Percentiles rank a stretch among this genome's conserved stretches.
Conservation (phyloP, 495 filamentous ascomycete species). For the Chlorociboria aeruginascens region DNA sequence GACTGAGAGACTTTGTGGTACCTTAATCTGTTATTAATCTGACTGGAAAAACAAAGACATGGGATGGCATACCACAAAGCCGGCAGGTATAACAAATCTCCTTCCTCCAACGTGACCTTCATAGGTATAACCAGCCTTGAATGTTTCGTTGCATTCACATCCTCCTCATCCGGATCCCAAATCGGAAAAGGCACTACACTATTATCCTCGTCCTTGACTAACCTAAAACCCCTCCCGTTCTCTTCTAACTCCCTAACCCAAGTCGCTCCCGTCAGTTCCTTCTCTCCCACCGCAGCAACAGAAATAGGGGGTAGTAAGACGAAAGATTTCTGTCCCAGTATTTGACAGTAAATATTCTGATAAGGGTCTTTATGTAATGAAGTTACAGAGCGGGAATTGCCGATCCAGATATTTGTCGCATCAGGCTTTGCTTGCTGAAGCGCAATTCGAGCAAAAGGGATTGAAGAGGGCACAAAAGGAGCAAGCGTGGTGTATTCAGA, state of each 20-base stretch:
- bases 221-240: constrained; percentile 19
- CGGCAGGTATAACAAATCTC: constrained; percentile 73
- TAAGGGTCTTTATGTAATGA: constrained; percentile 69
- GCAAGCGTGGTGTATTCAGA: constrained; percentile 51
- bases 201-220: constrained; percentile 15
- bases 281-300: constrained; percentile 50
- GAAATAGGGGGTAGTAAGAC: constrained; percentile 54
- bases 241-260: constrained; percentile 30
- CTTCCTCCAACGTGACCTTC: constrained; percentile 48
- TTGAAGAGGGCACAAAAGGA: constrained; percentile 37
- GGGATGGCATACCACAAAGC: constrained; percentile 48
- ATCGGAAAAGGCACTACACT: constrained; percentile 45
- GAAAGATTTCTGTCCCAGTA: constrained; percentile 58
- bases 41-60: background rate
- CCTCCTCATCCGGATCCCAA: constrained; percentile 50
- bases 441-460: constrained; percentile 57
- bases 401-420: constrained; percentile 72
- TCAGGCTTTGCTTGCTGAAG: constrained; percentile 43
- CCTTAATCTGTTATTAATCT: constrained; percentile 17
- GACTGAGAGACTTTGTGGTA: constrained; percentile 64
- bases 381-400: constrained; percentile 49
- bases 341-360: constrained; percentile 69
- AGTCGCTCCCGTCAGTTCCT: constrained; percentile 31
- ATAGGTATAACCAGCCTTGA: constrained; percentile 42
- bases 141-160: constrained; percentile 33